A percentile compares a stretch with the other conserved stretches of the same genome.
These are phyloP conservation scores for Magnaporthiopsis rhizophila DNA, from an alignment of 2,329 filamentous ascomycete species.

Conservation along the genomic window DNA sequence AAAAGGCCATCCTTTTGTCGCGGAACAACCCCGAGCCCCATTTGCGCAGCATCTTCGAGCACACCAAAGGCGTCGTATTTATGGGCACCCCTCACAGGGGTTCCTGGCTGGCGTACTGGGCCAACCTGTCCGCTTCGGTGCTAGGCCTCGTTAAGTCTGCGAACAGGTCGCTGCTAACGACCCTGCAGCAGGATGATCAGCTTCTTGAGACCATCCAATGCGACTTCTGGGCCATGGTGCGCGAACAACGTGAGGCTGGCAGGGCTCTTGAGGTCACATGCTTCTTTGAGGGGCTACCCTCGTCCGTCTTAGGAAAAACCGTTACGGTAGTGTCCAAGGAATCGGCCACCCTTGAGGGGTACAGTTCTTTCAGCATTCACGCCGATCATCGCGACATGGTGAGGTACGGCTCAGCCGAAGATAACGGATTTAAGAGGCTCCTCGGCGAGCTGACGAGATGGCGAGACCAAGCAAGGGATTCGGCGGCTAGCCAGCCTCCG, in stretches of 20 bases:
- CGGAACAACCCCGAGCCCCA: too few species aligned
- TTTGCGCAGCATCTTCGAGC: too few species aligned
- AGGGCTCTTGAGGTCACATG: conserved; percentile 21
- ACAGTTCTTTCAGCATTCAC: conserved; percentile 20
- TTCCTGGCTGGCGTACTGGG: too few species aligned
- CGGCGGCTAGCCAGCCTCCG: too few species aligned
- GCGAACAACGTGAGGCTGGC: conserved; percentile 11
- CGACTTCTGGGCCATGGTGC: conserved; percentile 21
- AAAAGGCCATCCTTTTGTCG: too few species aligned
- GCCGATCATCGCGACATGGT: conserved; percentile 26
- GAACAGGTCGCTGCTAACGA: conserved; percentile 22
- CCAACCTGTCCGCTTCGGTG: too few species aligned
- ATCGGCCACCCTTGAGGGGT: conserved; percentile 23
- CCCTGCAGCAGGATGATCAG: conserved; percentile 20
- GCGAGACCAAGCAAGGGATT: not conserved
- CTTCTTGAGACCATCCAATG: conserved; percentile 17
- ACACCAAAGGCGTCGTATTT: too few species aligned
- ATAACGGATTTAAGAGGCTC: conserved; percentile 21
- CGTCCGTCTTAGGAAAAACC: conserved; percentile 14
- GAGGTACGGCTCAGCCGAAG: conserved; percentile 20
- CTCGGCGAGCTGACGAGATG: not conserved
- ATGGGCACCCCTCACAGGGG: too few species aligned
- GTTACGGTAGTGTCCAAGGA: conserved; percentile 19
- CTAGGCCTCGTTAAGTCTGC: conserved; percentile 19
- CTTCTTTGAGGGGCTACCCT: conserved; percentile 28